Conservation (phyloP, 345 rosid genomes). For the Syzygium aromaticum region DNA sequence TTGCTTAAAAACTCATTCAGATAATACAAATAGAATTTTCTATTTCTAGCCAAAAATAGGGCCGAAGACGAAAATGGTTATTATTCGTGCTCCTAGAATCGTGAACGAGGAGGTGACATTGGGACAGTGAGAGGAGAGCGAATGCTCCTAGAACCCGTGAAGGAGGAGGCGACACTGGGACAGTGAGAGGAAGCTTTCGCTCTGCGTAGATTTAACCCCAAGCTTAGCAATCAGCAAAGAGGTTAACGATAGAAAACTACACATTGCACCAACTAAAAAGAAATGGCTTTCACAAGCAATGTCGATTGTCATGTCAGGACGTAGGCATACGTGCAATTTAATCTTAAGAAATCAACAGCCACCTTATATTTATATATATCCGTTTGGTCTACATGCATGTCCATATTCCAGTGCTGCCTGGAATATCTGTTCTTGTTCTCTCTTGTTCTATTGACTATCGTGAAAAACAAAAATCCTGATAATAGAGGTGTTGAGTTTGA, state of each 20-base stretch:
- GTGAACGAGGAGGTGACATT: not conserved
- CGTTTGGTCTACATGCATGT: not conserved
- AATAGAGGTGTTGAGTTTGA: not conserved
- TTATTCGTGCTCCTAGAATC: not conserved
- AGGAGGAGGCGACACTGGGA: not conserved
- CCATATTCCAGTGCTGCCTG: not conserved
- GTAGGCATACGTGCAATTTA: not conserved
- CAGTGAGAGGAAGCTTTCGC: not conserved
- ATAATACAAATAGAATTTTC: too few species aligned
- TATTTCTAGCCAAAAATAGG: too few species aligned
- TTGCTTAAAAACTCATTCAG: too few species aligned
- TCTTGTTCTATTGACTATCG: not conserved
- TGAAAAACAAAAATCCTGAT: not conserved
- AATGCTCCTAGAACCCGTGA: not conserved
- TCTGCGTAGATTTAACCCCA: not conserved
- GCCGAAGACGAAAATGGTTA: too few species aligned
- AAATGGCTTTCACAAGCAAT: not conserved
- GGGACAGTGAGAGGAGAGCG: not conserved
- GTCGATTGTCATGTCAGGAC: not conserved
- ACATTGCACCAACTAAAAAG: not conserved
- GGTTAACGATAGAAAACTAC: not conserved
- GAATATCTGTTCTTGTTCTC: not conserved
- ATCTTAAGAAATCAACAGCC: not conserved
- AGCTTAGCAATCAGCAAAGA: not conserved
- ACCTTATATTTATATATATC: not conserved